phyloP scores from a whole-genome alignment of 2,329 filamentous ascomycete genomes.

The Fusarium gaditjirri region DNA sequence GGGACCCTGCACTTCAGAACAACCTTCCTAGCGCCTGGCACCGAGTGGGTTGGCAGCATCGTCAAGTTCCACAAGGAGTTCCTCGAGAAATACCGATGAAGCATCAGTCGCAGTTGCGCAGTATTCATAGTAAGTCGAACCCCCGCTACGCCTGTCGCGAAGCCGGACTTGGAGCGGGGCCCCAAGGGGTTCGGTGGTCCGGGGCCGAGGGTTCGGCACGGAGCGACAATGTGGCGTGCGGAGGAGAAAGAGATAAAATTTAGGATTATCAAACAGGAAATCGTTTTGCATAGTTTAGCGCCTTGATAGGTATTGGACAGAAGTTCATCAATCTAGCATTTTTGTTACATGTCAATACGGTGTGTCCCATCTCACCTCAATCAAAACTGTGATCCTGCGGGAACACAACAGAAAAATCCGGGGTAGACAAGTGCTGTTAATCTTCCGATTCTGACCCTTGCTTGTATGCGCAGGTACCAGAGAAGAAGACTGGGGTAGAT shows the following conservation, averaged over 20 bases:
- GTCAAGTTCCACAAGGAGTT: constrained; percentile 92
- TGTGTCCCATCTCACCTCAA: background rate
- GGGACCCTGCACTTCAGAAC: constrained; percentile 94
- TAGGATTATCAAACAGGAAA: constrained; percentile 5
- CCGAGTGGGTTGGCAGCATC: constrained; percentile 90
- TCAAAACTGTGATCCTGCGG: background rate
- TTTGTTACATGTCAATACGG: constrained; percentile 4
- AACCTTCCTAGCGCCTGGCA: constrained; percentile 95
- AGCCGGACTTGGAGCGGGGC: constrained; percentile 14
- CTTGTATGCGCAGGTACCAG: constrained; percentile 23
- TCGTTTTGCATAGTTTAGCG: constrained; percentile 32
- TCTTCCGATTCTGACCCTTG: constrained; percentile 18
- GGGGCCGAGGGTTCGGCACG: constrained; percentile 12
- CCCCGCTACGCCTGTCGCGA: background rate
- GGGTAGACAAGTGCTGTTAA: constrained; percentile 4
- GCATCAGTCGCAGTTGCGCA: background rate
- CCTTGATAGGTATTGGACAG: constrained; percentile 24
- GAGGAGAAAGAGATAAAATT: constrained; percentile 6
- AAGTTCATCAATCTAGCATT: constrained; percentile 34
- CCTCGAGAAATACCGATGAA: constrained; percentile 78
- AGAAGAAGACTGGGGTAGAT: constrained; percentile 23
- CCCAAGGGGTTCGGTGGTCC: constrained; percentile 13
- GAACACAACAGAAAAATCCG: background rate
- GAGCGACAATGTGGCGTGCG: background rate
- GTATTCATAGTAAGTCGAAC: background rate